These are phyloP conservation scores for Euclidium syriacum DNA, from an alignment of 345 rosid species.

Conservation along the genomic window DNA sequence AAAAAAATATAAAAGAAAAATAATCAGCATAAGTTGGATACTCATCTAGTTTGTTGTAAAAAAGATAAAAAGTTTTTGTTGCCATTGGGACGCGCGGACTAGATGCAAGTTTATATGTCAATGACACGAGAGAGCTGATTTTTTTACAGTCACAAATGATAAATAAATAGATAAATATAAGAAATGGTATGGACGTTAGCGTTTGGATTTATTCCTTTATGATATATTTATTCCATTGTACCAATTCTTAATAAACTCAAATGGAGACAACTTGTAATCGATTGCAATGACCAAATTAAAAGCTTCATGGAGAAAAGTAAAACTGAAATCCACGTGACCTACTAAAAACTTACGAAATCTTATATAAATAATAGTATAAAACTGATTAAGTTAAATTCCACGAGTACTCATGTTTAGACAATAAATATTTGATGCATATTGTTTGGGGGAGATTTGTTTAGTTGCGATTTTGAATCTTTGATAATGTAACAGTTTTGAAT, in stretches of 20 bases:
- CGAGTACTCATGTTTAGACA: background rate
- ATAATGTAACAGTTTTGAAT: too few relatives aligned
- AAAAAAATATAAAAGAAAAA: too few relatives aligned
- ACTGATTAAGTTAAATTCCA: background rate
- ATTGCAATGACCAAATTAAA: constrained; percentile 25
- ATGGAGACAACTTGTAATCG: constrained; percentile 22
- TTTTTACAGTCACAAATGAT: background rate
- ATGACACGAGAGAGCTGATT: constrained; percentile 13
- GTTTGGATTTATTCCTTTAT: constrained; percentile 32
- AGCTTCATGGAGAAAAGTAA: constrained; percentile 6
- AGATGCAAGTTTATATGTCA: constrained; percentile 4
- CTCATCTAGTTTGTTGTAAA: too few relatives aligned
- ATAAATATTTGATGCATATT: background rate
- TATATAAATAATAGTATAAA: background rate
- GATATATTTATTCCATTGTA: constrained; percentile 16
- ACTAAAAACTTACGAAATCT: background rate
- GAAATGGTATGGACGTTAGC: constrained; percentile 24
- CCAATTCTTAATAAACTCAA: constrained; percentile 13
- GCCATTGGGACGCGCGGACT: constrained; percentile 17
- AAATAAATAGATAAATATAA: background rate
- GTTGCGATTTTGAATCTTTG: too few relatives aligned
- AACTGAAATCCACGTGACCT: constrained; percentile 26
- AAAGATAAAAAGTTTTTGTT: background rate
- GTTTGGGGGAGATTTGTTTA: too few relatives aligned
- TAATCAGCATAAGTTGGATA: too few relatives aligned